A percentile compares a stretch with the other conserved stretches of the same genome.
phyloP scores from a whole-genome alignment of 805 yeast genomes.

The Wickerhamomyces rabaulensis region DNA sequence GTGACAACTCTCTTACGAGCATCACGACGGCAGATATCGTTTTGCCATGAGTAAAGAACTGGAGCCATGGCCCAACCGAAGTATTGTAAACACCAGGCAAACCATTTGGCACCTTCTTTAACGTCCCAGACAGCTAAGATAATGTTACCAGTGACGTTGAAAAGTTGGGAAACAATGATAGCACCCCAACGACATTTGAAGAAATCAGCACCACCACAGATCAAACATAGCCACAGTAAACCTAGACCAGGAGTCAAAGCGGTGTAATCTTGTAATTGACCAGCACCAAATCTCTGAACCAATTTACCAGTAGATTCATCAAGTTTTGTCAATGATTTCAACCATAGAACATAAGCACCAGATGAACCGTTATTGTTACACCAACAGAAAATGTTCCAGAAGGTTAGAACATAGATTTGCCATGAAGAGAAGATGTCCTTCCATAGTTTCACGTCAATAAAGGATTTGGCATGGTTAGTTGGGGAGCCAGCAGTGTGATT shows the following conservation, averaged over 20 bases:
- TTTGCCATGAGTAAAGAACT: constrained; percentile 52
- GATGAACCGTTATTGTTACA: constrained; percentile 44
- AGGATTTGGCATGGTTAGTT: constrained; percentile 19
- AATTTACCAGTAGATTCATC: not conserved
- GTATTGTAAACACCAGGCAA: constrained; percentile 43
- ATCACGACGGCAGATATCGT: constrained; percentile 51
- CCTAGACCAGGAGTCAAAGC: constrained; percentile 35
- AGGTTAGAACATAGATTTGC: constrained; percentile 50
- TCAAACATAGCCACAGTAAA: constrained; percentile 7
- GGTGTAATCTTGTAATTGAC: constrained; percentile 37
- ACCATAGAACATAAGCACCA: constrained; percentile 42
- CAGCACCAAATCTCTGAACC: constrained; percentile 27
- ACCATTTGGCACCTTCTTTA: constrained; percentile 40
- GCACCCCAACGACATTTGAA: constrained; percentile 33
- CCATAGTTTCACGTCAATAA: constrained; percentile 46
- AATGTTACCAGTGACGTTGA: constrained; percentile 43
- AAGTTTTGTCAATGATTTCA: constrained; percentile 33
- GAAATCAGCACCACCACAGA: constrained; percentile 26
- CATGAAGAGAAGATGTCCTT: constrained; percentile 45
- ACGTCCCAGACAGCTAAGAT: constrained; percentile 49
- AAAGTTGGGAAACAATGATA: constrained; percentile 37
- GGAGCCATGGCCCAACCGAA: constrained; percentile 58
- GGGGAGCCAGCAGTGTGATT: constrained; percentile 29
- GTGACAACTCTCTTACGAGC: constrained; percentile 47
- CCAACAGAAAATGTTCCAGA: constrained; percentile 55